phyloP scores from a whole-genome alignment of 2,329 filamentous ascomycete genomes.

The Ceratocystis eucalypticola region DNA sequence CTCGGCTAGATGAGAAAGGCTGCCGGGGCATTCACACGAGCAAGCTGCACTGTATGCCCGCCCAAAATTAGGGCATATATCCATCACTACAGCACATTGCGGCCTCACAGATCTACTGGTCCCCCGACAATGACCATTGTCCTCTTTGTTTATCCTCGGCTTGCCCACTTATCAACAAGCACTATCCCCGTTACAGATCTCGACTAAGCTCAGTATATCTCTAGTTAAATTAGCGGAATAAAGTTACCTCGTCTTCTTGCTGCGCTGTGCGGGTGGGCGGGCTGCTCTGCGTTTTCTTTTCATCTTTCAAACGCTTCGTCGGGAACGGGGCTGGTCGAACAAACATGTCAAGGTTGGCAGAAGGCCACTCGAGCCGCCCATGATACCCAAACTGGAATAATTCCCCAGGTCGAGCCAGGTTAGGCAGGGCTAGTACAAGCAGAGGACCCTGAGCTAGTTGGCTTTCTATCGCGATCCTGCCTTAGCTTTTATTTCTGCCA shows the following conservation, averaged over 20 bases:
- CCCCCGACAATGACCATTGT: background rate
- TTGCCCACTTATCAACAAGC: background rate
- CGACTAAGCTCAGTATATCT: background rate
- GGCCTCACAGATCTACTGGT: background rate
- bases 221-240: background rate
- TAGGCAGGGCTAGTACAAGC: too few relatives aligned
- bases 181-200: background rate
- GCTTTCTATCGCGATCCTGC: too few relatives aligned
- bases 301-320: background rate
- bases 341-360: slow-evolving; percentile 5
- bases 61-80: background rate
- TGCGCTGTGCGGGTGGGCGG: slow-evolving; percentile 3
- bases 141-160: background rate
- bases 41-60: background rate
- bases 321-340: background rate
- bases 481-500: too few relatives aligned
- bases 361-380: background rate
- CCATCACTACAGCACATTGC: background rate
- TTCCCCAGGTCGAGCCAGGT: background rate
- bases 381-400: background rate
- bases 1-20: background rate
- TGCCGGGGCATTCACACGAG: background rate
- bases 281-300: background rate
- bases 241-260: background rate
- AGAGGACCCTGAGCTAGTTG: too few relatives aligned